Percentiles rank a stretch among this genome's conserved stretches.
phyloP scores from a whole-genome alignment of 1,139 yeast species.

The Suhomyces bolitotheri region DNA sequence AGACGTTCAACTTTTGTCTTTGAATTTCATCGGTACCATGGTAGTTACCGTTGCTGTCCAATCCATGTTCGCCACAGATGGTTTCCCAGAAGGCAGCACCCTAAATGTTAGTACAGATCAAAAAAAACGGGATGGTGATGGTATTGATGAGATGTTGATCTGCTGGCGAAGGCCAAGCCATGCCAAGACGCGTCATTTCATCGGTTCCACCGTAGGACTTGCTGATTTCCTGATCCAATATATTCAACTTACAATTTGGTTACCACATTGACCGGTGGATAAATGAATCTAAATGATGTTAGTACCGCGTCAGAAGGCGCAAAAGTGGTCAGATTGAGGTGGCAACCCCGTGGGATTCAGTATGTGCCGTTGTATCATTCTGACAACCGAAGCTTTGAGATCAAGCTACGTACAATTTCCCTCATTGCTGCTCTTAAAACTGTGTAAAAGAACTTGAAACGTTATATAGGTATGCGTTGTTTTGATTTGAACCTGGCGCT shows the following conservation, averaged over 20 bases:
- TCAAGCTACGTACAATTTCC: slow-evolving; percentile 52
- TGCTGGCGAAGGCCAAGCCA: background rate
- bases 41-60: slow-evolving; percentile 79
- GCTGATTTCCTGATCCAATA: background rate
- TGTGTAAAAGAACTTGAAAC: slow-evolving; percentile 10
- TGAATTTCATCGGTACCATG: slow-evolving; percentile 70
- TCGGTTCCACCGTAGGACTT: background rate
- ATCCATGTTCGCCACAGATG: slow-evolving; percentile 94
- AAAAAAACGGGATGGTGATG: background rate
- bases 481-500: slow-evolving; percentile 13
- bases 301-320: slow-evolving; percentile 17
- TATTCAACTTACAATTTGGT: slow-evolving; percentile 74
- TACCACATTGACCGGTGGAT: slow-evolving; percentile 99
- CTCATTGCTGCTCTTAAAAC: slow-evolving; percentile 39
- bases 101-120: slow-evolving; percentile 38
- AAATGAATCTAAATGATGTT: slow-evolving; percentile 71
- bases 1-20: slow-evolving; percentile 54
- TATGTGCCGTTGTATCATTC: background rate
- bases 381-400: too few species aligned
- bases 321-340: background rate
- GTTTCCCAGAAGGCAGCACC: slow-evolving; percentile 99
- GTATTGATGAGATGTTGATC: background rate
- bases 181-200: slow-evolving; percentile 1
- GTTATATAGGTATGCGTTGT: slow-evolving; percentile 12
- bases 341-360: background rate